Evolutionary conservation across 1,284 basidiomycete genomes (phyloP), one percentile per base, ranked within the genome.

Genomic region (Trichosporon sp.): DNA sequence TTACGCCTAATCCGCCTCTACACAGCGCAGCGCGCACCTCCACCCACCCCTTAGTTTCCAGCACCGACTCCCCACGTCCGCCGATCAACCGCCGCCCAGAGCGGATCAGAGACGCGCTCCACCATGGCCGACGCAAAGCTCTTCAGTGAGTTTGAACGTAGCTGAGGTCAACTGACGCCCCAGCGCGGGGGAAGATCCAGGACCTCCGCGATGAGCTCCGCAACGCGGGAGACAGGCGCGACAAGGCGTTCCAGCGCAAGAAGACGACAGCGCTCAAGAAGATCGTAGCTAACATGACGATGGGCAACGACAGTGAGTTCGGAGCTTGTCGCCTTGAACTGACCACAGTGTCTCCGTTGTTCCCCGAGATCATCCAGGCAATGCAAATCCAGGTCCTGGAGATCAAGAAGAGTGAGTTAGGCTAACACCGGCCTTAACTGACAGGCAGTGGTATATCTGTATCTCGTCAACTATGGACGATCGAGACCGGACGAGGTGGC

Each of bases 391-490:
- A 84, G 67, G 80, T 96, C 7, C 87, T 99, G 48, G 97, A 99
- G 84, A 96, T 99, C 83, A 99, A 99, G 88, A 99, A 99, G 88
- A 98, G 96, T 95, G 79, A 82, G 90, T 21, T 73, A 10, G 19
- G 6, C 10, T 37, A 1, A 8, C 26, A 1, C 0, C 16, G 7
- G 26, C 26, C 26, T 26, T 26, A 56, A 35, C 70, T 73, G 31
- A 70, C 63, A 35, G 61, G 8, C 78, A 96, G 94, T 99, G 71
- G 96, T 98, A 16, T 99, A 98, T 80, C 90, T 98, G 63, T 98
- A 97, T 84, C 90, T 98, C 73, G 97, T 98, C 89, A 97, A 98
- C 86, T 98, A 98, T 79, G 95, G 95, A 64, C 94, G 96, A 82
- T 93, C 95, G 0, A 93, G 98, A 80, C 96, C 96, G 0, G 96